Evolutionary conservation across 1,139 yeast species (phyloP), one percentile per base, ranked within the genome.

Genomic region (Saccharomyces pastorianus): DNA sequence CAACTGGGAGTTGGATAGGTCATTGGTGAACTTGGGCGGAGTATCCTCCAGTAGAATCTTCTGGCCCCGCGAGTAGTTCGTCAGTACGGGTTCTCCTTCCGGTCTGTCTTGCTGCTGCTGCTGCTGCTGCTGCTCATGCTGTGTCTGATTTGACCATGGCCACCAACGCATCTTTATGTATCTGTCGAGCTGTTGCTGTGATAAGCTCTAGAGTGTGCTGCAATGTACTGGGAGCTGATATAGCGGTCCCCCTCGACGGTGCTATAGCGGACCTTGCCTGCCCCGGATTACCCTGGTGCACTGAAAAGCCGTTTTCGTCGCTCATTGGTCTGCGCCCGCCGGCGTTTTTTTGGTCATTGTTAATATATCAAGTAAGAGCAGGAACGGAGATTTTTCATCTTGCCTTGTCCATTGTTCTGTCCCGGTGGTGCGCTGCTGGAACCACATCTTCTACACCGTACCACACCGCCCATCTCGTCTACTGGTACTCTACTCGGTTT

Each of bases 71-170:
- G 65, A 54, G 53, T 68, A 68, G 42, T 64, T 67, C 7, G 63
- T 55, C 7, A 57, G 58, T 47, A 58, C 59, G 23, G 56, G 50
- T 5, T 51, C 54, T 9, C 48, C 49, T 28, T 49, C 56, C 34
- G 32, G 53, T 26, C 29, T 51, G 54, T 17, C 49, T 65, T 60
- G 68, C 61, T 64, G 51, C 59, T 11, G 68, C 61, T 64, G 51
- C 59, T 11, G 79, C 82, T 48, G 66, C 71, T 53, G 63, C 73
- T 38, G 64, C 73, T 41, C n/a, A n/a, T n/a, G 75, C 53, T 65
- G 74, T 27, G 68, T 58, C 59, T 41, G 60, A 61, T 34, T 56
- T 56, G 29, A 58, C 61, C 48, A 65, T 67, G 44, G 44, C 44
- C 44, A 38, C 44, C 44, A 38, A 38, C 44, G 44, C 44, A 38